These are phyloP conservation scores for Leavenworthia alabamica DNA, from an alignment of 345 rosid species.

Conservation along the genomic window DNA sequence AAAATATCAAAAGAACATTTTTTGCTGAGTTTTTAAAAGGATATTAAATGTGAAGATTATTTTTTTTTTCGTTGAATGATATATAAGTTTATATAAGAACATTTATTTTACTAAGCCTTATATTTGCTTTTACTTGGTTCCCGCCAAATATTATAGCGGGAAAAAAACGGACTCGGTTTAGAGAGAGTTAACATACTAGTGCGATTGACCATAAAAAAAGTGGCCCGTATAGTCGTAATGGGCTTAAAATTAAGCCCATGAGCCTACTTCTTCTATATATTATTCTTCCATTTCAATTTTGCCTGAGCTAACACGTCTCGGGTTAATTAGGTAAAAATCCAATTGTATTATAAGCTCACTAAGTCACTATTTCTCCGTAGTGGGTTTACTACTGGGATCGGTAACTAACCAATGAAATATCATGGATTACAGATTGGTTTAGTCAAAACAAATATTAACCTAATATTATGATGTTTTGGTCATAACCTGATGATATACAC, in stretches of 20 bases:
- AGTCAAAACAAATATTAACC: not conserved
- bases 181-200: not conserved
- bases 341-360: not conserved
- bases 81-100: not conserved
- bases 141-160: constrained; percentile 31
- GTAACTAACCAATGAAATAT: not conserved
- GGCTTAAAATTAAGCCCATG: constrained; percentile 1
- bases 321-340: not conserved
- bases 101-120: not conserved
- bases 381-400: not conserved
- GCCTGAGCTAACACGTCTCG: not conserved
- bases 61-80: not conserved
- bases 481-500: not conserved
- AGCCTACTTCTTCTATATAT: not conserved
- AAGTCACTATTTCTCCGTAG: not conserved
- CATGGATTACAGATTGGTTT: not conserved
- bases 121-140: constrained; percentile 5
- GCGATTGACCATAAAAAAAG: not conserved
- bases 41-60: not conserved
- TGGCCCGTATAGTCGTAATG: not conserved
- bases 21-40: too few species aligned
- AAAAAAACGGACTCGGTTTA: constrained; percentile 5
- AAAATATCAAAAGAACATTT: not conserved
- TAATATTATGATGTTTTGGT: not conserved
- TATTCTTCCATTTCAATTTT: not conserved